These are phyloP conservation scores for Baudoinia panamericana DNA, from an alignment of 495 filamentous ascomycete species.

Conservation along the genomic window DNA sequence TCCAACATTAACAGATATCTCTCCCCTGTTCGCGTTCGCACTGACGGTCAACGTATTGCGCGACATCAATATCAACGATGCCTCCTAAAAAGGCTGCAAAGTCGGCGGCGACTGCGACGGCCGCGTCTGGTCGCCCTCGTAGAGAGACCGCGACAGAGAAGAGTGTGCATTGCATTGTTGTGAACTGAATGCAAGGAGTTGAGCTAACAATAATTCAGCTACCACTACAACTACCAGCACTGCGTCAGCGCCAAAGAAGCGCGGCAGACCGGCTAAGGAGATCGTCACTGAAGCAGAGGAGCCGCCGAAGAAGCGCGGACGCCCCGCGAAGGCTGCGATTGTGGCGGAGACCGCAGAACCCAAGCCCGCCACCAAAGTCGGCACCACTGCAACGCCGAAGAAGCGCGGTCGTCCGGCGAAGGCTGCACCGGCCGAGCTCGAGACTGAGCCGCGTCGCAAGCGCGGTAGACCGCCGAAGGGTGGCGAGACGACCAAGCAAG, in stretches of 20 bases:
- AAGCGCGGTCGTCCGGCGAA: not conserved
- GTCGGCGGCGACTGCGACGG: not conserved
- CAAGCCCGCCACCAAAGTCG: conserved; percentile 5
- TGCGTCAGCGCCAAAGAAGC: conserved; percentile 1
- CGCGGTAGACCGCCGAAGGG: conserved; percentile 16
- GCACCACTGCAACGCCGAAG: not conserved
- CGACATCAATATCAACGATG: not conserved
- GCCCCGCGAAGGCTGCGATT: not conserved
- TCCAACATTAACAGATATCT: no score
- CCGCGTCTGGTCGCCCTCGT: not conserved
- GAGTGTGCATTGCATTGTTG: not conserved
- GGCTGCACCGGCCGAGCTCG: conserved; percentile 1
- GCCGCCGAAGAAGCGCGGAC: conserved; percentile 10
- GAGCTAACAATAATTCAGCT: no score
- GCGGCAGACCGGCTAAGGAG: not conserved
- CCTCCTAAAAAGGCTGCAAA: conserved; percentile 1
- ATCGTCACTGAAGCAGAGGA: not conserved
- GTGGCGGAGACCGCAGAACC: not conserved
- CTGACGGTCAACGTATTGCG: no score
- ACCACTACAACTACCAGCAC: not conserved
- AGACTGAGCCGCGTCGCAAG: conserved; percentile 7
- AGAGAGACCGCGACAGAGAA: not conserved
- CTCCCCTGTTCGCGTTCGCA: no score
- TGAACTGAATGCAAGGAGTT: no score
- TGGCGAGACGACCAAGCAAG: conserved; percentile 16